Conservation (phyloP, 148 eudicot genomes). For the Rhododendron molle region DNA sequence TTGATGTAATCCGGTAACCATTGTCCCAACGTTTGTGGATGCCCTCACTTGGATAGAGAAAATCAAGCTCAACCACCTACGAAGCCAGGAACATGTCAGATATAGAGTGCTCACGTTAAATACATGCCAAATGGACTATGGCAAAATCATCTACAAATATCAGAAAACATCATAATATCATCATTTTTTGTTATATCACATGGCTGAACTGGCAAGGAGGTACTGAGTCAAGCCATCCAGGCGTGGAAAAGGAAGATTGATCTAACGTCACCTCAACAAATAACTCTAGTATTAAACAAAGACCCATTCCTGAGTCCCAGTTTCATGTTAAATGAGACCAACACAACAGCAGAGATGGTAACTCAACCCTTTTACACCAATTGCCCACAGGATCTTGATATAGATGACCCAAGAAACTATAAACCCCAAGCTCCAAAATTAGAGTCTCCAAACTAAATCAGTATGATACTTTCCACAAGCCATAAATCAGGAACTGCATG, state of each 20-base stretch:
- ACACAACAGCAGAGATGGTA: neutral
- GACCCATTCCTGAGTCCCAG: neutral
- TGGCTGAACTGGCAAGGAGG: neutral
- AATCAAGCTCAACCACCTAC: slow-evolving; percentile 86
- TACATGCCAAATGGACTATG: neutral
- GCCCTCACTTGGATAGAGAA: slow-evolving; percentile 91
- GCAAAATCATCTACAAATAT: neutral
- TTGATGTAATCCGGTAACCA: slow-evolving; percentile 74
- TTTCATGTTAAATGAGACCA: neutral
- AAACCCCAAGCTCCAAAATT: neutral
- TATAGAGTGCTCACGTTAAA: neutral
- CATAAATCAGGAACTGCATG: no score
- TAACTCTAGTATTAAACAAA: neutral
- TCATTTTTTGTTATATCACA: neutral
- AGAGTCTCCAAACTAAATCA: neutral
- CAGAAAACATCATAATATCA: neutral
- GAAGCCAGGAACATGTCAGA: neutral
- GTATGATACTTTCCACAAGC: neutral
- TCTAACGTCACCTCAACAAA: no score
- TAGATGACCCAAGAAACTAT: neutral
- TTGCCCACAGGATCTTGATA: neutral
- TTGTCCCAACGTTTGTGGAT: slow-evolving; percentile 81
- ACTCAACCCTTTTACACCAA: neutral
- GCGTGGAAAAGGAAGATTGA: no score
- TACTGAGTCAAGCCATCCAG: neutral